Base-by-base conservation (phyloP, 2,329 filamentous ascomycete species). In the Fusarium citri region DNA sequence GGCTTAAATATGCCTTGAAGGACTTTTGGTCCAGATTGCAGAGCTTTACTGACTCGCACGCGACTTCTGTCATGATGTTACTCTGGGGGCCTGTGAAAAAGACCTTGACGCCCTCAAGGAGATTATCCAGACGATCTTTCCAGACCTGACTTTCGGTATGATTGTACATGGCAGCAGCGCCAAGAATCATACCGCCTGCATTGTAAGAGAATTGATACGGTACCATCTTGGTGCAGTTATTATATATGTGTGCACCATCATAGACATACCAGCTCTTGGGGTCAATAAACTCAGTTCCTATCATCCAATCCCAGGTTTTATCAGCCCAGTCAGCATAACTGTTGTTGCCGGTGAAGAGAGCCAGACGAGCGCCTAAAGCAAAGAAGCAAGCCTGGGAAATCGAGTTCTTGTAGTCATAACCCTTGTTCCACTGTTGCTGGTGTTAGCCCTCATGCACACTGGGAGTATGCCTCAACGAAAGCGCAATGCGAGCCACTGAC, bases 311-410 rank as follows among this genome's bases (percentile, higher is more conserved):
- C 82, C 92, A 97, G 1, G 88, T 87, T 71, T 82, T 89, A 22
- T 89, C 87, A 0, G 93, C 93, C 93, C 92, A 96, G 8, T 93
- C 87, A 2, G 88, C 85, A 76, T 97, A 97, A 0, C 92, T 92
- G 42, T 84, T 75, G 74, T 97, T 95, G 18, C 89, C 88, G 0
- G 94, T 97, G 77, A 94, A 96, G 25, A 89, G 85, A 1, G 91
- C 92, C 7, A 95, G 83, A 4, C 92, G 88, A 2, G 92, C 88
- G 16, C 84, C 87, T 15, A 90, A 79, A 55, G 88, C 87, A 76
- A 89, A 89, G 78, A 89, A 89, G 64, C 86, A 87, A 3, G 86
- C 88, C 69, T 89, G 87, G 1, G 87, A 89, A 63, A 90, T 89
- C 4, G 87, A 85, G 64, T 90, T 90, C 75, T 90, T 96, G 85